Evolutionary conservation across 1,284 basidiomycete genomes (phyloP).

Genomic region (Pseudozyma sp.): DNA sequence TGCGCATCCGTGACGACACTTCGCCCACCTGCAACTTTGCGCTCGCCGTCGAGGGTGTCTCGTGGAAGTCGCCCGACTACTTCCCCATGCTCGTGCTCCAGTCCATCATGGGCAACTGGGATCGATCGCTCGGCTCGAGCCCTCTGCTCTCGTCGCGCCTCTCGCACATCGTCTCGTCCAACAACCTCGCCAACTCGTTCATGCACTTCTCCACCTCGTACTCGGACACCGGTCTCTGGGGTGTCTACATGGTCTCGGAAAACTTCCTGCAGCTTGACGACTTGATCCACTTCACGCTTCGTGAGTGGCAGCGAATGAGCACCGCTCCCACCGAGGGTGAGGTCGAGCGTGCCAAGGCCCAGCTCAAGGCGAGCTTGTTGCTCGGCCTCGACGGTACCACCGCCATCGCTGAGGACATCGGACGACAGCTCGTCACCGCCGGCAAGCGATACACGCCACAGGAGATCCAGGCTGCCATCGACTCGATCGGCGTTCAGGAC

Average conservation of each 20-base stretch:
- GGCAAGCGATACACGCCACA: constrained; percentile 83
- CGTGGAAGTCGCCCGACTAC: constrained; percentile 98
- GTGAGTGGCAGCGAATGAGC: constrained; percentile 97
- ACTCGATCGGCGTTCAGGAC: constrained; percentile 87
- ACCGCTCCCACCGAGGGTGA: constrained; percentile 84
- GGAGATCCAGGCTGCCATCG: constrained; percentile 92
- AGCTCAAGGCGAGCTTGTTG: constrained; percentile 93
- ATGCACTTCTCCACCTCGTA: constrained; percentile 99
- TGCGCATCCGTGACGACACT: constrained; percentile 95
- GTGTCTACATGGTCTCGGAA: constrained; percentile 92
- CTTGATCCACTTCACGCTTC: constrained; percentile 90
- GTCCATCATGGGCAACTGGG: constrained; percentile 99
- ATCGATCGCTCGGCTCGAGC: constrained; percentile 91
- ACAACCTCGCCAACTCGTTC: constrained; percentile 99
- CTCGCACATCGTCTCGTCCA: constrained; percentile 87
- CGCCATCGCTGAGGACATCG: constrained; percentile 97
- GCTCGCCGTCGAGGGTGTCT: constrained; percentile 96
- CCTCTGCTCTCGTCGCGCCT: constrained; percentile 90
- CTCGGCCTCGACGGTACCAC: constrained; percentile 93
- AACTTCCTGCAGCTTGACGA: constrained; percentile 90
- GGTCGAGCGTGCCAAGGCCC: constrained; percentile 96
- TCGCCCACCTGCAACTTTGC: constrained; percentile 88
- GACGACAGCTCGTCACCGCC: constrained; percentile 92
- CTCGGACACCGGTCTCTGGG: constrained; percentile 99
- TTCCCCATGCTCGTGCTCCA: constrained; percentile 99